Conservation (phyloP, 1,284 basidiomycete genomes). For the Golubevia sp. region DNA sequence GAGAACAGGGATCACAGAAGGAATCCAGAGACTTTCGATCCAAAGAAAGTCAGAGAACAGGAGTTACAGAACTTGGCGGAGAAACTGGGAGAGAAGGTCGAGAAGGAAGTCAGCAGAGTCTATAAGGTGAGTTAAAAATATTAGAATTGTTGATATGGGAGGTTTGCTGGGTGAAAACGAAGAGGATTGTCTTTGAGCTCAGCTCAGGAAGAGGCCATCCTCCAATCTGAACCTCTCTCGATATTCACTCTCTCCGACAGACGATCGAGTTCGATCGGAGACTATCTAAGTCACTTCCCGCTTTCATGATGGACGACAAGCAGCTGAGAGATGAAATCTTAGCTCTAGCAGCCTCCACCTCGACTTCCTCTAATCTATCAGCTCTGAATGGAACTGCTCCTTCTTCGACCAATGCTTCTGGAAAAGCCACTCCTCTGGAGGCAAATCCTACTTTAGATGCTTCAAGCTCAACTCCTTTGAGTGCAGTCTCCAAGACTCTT, state of each 20-base stretch:
- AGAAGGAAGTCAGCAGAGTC: slow-evolving; percentile 41
- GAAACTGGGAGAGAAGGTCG: slow-evolving; percentile 58
- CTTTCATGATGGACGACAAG: slow-evolving; percentile 33
- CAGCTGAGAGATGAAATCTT: slow-evolving; percentile 31
- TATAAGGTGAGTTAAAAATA: slow-evolving; percentile 27
- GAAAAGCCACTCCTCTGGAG: background rate
- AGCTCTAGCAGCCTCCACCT: slow-evolving; percentile 11
- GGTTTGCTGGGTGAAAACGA: background rate
- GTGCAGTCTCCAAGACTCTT: background rate
- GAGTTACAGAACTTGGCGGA: slow-evolving; percentile 71
- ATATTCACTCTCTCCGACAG: background rate
- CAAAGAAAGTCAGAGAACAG: slow-evolving; percentile 66
- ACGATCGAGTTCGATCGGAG: slow-evolving; percentile 49
- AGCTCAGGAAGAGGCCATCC: too few relatives aligned
- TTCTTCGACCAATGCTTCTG: background rate
- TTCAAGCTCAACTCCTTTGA: background rate
- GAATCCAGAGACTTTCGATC: slow-evolving; percentile 45
- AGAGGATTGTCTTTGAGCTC: background rate
- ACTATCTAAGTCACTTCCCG: slow-evolving; percentile 38
- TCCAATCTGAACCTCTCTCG: background rate
- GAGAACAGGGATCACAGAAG: slow-evolving; percentile 30
- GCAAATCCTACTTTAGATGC: background rate
- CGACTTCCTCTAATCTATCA: background rate
- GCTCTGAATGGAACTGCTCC: background rate
- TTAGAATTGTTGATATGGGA: background rate